phyloP scores from a whole-genome alignment of 2,329 filamentous ascomycete genomes.

The Apiospora rasikravindrae region DNA sequence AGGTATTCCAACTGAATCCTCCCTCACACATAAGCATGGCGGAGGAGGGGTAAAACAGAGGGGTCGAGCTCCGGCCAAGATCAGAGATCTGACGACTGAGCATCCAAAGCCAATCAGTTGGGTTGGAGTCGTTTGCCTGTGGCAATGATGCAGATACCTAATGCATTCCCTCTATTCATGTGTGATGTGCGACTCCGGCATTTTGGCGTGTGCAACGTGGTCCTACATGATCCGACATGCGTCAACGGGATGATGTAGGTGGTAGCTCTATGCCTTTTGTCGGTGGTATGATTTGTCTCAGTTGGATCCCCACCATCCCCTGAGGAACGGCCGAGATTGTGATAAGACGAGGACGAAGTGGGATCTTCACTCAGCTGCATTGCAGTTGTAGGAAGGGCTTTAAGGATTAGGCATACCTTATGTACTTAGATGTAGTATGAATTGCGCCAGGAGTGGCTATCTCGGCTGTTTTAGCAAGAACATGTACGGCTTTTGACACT shows the following conservation, averaged over 20 bases:
- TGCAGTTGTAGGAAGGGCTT: neutral
- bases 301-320: neutral
- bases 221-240: neutral
- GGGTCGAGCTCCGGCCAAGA: neutral
- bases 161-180: neutral
- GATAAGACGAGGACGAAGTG: neutral
- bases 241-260: neutral
- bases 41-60: slow-evolving; percentile 4
- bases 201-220: neutral
- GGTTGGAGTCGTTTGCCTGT: neutral
- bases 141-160: neutral
- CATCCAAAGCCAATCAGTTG: neutral
- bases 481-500: neutral
- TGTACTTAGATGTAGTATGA: no score
- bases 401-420: no score
- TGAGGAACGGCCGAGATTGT: neutral
- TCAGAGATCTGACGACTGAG: neutral
- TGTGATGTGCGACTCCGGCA: neutral
- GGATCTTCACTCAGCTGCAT: neutral
- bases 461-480: no score
- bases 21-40: neutral
- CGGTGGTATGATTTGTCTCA: neutral
- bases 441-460: neutral
- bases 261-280: neutral
- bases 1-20: neutral